These are phyloP conservation scores for Cladophialophora yegresii DNA, from an alignment of 2,329 filamentous ascomycete species.

Conservation along the genomic window DNA sequence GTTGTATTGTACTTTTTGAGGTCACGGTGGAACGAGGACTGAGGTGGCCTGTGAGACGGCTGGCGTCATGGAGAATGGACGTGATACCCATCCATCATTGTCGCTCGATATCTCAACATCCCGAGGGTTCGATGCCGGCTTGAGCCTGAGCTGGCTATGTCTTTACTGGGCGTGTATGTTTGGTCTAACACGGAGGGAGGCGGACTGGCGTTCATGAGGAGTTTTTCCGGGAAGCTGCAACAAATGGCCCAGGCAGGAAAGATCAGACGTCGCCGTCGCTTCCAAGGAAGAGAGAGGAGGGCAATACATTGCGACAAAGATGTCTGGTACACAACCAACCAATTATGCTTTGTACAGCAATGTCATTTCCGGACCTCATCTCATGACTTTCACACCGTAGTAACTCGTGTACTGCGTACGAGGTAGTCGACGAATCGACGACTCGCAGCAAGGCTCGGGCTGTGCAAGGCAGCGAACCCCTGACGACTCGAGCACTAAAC, in stretches of 20 bases:
- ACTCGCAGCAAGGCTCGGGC: no score
- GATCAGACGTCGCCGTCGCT: neutral
- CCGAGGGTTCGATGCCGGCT: constrained; percentile 1
- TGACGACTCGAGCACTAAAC: neutral
- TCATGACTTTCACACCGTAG: neutral
- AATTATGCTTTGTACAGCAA: constrained; percentile 8
- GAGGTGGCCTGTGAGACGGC: constrained; percentile 5
- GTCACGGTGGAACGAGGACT: constrained; percentile 21
- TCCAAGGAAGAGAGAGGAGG: neutral
- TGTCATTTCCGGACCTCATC: neutral
- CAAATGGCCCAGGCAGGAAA: neutral
- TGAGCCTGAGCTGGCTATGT: neutral
- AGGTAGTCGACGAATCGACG: neutral
- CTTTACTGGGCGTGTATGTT: neutral
- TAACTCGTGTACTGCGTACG: neutral
- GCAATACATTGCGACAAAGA: neutral
- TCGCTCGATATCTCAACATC: neutral
- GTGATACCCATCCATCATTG: constrained; percentile 12
- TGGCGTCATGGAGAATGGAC: constrained; percentile 18
- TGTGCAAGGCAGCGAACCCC: neutral
- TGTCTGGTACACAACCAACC: constrained; percentile 10
- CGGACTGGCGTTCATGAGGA: constrained; percentile 6
- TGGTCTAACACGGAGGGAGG: neutral
- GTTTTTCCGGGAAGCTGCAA: constrained; percentile 2
- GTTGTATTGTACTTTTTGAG: constrained; percentile 27